Percentiles rank a stretch among this genome's conserved stretches.
Conservation (phyloP, 108 stramenopile genomes). For the Nitzschia inconspicua region DNA sequence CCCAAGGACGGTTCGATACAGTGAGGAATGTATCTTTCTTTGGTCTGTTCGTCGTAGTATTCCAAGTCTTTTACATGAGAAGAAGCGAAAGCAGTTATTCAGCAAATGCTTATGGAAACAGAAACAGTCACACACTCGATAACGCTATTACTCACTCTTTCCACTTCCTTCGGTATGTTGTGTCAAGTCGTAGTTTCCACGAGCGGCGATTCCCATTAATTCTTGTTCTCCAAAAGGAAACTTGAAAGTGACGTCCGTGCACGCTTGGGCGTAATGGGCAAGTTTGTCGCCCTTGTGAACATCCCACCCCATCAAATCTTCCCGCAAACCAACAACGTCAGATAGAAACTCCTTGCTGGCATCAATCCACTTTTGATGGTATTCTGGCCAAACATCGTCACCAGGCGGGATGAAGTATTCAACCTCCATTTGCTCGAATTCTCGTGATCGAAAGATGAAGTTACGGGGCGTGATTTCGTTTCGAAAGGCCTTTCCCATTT, state of each 20-base stretch:
- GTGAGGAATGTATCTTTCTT: constrained; percentile 93
- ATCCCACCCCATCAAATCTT: constrained; percentile 87
- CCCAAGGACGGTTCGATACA: constrained; percentile 96
- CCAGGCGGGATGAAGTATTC: constrained; percentile 91
- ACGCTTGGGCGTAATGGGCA: constrained; percentile 97
- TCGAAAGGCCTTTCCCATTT: constrained; percentile 97
- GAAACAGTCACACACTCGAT: neutral
- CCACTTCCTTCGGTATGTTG: constrained; percentile 88
- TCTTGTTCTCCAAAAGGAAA: constrained; percentile 97
- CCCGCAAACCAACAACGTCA: constrained; percentile 64
- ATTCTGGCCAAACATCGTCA: constrained; percentile 81
- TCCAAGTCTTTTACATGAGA: constrained; percentile 58
- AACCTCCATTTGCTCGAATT: constrained; percentile 99
- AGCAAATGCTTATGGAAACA: neutral
- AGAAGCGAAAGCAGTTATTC: neutral
- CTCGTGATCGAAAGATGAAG: constrained; percentile 95
- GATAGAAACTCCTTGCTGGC: constrained; percentile 69
- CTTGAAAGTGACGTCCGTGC: constrained; percentile 95
- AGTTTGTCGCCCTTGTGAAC: constrained; percentile 87
- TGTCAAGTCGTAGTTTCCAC: constrained; percentile 93
- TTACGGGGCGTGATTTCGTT: constrained; percentile 98
- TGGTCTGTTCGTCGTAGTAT: constrained; percentile 89
- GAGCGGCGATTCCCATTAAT: constrained; percentile 97
- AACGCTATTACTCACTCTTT: constrained; percentile 62
- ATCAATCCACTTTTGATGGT: constrained; percentile 86